Conservation (phyloP, 2,329 filamentous ascomycete species). For the Talaromyces marneffei region DNA sequence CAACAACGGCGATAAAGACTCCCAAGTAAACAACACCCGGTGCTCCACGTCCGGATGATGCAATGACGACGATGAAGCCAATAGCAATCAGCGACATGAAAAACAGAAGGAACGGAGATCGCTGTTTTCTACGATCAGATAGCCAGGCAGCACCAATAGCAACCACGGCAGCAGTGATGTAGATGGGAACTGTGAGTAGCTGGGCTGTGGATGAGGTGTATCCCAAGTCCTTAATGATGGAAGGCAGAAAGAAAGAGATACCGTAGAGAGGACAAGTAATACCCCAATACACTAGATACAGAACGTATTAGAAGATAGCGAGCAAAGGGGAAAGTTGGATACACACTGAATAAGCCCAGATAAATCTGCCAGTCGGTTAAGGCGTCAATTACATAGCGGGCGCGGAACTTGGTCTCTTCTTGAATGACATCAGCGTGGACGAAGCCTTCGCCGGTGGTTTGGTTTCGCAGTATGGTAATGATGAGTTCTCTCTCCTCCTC, state of each 20-base stretch:
- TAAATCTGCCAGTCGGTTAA: conserved; percentile 41
- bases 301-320: conserved; percentile 1
- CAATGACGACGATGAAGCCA: conserved; percentile 51
- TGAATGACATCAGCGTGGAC: conserved; percentile 21
- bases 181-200: conserved; percentile 38
- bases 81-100: conserved; percentile 51
- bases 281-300: conserved; percentile 36
- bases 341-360: conserved; percentile 34
- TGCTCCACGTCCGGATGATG: conserved; percentile 27
- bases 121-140: conserved; percentile 52
- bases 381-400: conserved; percentile 36
- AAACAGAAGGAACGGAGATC: conserved; percentile 51
- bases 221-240: conserved; percentile 39
- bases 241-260: conserved; percentile 36
- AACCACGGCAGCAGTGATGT: conserved; percentile 35
- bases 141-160: conserved; percentile 46
- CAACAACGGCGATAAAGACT: conserved; percentile 43
- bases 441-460: conserved; percentile 26
- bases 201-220: conserved; percentile 37
- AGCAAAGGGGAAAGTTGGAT: not conserved
- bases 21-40: conserved; percentile 44
- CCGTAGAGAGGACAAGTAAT: conserved; percentile 40
- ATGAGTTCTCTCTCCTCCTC: conserved; percentile 37
- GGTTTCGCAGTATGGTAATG: conserved; percentile 32
- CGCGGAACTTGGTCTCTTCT: conserved; percentile 26